These are phyloP conservation scores for Alternaria incomplexa DNA, from an alignment of 2,329 filamentous ascomycete species.

Conservation along the genomic window DNA sequence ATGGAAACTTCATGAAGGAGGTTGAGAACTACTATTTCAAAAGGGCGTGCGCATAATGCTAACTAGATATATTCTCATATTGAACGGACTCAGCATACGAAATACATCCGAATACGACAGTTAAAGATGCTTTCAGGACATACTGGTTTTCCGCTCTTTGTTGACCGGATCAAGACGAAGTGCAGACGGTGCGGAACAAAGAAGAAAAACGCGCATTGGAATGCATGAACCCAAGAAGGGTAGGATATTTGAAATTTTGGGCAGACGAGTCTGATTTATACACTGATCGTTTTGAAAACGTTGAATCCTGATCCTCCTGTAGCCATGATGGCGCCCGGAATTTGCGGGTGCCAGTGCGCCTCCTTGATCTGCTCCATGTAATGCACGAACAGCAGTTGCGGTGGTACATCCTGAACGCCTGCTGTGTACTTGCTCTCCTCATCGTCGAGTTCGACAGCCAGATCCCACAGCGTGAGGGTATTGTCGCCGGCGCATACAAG, in stretches of 20 bases:
- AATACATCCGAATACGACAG: not conserved
- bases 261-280: conserved; percentile 26
- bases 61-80: not conserved
- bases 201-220: not conserved
- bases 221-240: not conserved
- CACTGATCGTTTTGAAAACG: conserved; percentile 51
- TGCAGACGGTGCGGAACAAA: conserved; percentile 19
- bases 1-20: too few species aligned
- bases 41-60: not conserved
- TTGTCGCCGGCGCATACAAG: conserved; percentile 91
- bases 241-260: not conserved
- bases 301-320: conserved; percentile 87
- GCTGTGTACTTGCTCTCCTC: conserved; percentile 93
- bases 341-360: conserved; percentile 96
- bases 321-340: conserved; percentile 85
- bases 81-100: not conserved
- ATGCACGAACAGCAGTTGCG: conserved; percentile 94
- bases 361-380: conserved; percentile 96
- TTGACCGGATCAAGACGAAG: conserved; percentile 10
- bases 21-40: not conserved
- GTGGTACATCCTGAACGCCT: conserved; percentile 86
- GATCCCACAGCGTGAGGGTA: conserved; percentile 94
- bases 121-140: not conserved
- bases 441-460: conserved; percentile 95
- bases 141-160: conserved; percentile 9